Percentiles rank a stretch among this genome's conserved stretches.
Conservation (phyloP, 2,329 filamentous ascomycete genomes). For the Cladophialophora psammophila region DNA sequence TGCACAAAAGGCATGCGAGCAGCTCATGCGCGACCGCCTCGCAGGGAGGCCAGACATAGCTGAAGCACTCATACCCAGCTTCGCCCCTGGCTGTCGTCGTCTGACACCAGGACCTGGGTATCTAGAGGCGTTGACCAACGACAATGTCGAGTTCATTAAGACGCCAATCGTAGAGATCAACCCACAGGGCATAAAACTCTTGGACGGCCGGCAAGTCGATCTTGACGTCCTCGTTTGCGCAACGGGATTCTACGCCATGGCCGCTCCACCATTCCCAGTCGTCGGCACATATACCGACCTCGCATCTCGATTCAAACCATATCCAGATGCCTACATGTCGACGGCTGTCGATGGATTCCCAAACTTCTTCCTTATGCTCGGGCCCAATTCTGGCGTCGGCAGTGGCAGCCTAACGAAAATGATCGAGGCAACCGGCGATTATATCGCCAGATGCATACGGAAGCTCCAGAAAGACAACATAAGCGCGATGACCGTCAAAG, state of each 20-base stretch:
- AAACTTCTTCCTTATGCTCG: slow-evolving; percentile 45
- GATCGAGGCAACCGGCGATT: slow-evolving; percentile 27
- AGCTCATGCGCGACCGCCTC: slow-evolving; percentile 20
- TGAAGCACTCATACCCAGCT: slow-evolving; percentile 30
- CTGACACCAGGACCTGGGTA: slow-evolving; percentile 38
- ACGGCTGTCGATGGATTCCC: slow-evolving; percentile 44
- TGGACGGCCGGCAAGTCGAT: slow-evolving; percentile 44
- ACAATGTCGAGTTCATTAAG: slow-evolving; percentile 40
- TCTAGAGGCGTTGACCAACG: slow-evolving; percentile 39
- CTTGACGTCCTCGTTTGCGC: slow-evolving; percentile 48
- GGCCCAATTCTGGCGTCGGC: slow-evolving; percentile 40
- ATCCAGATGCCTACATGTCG: slow-evolving; percentile 46
- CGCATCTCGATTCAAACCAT: slow-evolving; percentile 44
- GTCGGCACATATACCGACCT: slow-evolving; percentile 42
- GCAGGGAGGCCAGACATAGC: slow-evolving; percentile 27
- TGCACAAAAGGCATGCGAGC: neutral
- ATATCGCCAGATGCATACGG: slow-evolving; percentile 28
- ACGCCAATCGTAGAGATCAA: slow-evolving; percentile 34
- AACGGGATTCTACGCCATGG: slow-evolving; percentile 48
- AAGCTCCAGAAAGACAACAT: slow-evolving; percentile 30
- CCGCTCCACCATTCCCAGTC: slow-evolving; percentile 45
- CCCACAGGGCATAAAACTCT: slow-evolving; percentile 42
- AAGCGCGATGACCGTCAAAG: slow-evolving; percentile 50
- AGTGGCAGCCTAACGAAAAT: slow-evolving; percentile 23
- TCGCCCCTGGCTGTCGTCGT: slow-evolving; percentile 29